Base-by-base conservation (phyloP, 495 filamentous ascomycete species). In the Penicillium subrubescens region DNA sequence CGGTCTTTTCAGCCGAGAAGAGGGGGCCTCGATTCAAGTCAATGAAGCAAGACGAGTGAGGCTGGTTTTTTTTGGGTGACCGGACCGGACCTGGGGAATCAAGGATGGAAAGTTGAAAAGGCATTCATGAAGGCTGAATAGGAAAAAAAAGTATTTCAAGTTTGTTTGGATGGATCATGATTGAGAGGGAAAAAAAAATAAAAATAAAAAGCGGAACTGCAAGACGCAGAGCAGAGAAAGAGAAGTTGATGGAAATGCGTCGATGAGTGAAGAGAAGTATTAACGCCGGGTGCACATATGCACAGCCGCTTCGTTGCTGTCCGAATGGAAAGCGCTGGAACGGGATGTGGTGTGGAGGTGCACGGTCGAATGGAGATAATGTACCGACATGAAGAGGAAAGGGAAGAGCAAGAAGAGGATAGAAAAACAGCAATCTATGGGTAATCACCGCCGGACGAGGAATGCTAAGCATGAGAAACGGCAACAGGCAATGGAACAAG, bases 371-470 rank as follows among this genome's bases (percentile, higher is more conserved):
- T 70, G 58, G 54, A 59, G 67, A 73, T 71, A 72, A 75, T 71
- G 62, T 74, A 77, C 71, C 68, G 67, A 69, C 63, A 68, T 65
- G 64, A 70, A 67, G 50, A 43, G 55, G 46, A 65, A 55, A 27
- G 25, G 43, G 29, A 37, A 29, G 66, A 12, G 33, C 12, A 61
- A 58, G 48, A 67, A 65, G 64, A 66, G 57, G 67, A 61, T 48
- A 60, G 57, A 64, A 70, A 64, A 54, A 66, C 57, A 67, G 60
- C 70, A 72, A 64, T 78, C 71, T 77, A 75, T 74, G 67, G 70
- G 72, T 74, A 72, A 71, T 64, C 74, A 71, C 61, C 59, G 68
- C 63, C 59, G 68, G 63, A 71, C 70, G 71, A n/a, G 25, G 68
- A 68, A 74, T 75, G 72, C 69, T 63, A 57, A 73, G 67, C 63